Conservation (phyloP, 495 filamentous ascomycete species). For the Aspergillus carlsbadensis region DNA sequence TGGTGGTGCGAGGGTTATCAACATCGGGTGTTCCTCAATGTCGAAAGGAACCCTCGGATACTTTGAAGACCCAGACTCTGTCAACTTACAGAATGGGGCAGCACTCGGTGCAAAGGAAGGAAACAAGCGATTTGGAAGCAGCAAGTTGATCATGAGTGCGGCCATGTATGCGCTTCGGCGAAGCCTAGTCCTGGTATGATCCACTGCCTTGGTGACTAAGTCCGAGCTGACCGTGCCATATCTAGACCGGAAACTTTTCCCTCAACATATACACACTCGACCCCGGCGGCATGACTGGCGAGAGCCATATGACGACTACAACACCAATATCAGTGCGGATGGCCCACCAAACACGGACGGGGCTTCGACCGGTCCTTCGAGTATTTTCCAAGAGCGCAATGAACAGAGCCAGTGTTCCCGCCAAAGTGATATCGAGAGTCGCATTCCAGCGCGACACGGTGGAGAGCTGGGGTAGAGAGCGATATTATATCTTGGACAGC, state of each 20-base stretch:
- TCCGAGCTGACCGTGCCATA: background rate
- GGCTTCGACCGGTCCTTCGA: constrained; percentile 37
- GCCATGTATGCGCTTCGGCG: constrained; percentile 44
- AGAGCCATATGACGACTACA: constrained; percentile 26
- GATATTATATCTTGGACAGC: constrained; percentile 40
- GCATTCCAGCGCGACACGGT: constrained; percentile 37
- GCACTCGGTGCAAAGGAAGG: constrained; percentile 34
- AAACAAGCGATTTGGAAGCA: constrained; percentile 38
- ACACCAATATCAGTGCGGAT: constrained; percentile 35
- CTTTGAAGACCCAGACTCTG: constrained; percentile 28
- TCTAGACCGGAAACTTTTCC: constrained; percentile 36
- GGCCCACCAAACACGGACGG: constrained; percentile 37
- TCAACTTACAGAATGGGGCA: constrained; percentile 22
- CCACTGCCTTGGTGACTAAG: background rate
- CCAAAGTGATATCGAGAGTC: constrained; percentile 40
- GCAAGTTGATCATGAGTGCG: constrained; percentile 40
- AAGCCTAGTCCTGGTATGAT: constrained; percentile 39
- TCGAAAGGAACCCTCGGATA: constrained; percentile 37
- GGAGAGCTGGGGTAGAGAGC: constrained; percentile 35
- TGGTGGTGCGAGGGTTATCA: constrained; percentile 38
- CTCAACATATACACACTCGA: constrained; percentile 44
- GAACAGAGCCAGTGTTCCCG: constrained; percentile 41
- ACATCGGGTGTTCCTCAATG: constrained; percentile 38
- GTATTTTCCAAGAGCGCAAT: constrained; percentile 42
- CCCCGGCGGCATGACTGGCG: constrained; percentile 37